phyloP scores from a whole-genome alignment of 1,139 yeast genomes.

The Tardiomyces depauwii region DNA sequence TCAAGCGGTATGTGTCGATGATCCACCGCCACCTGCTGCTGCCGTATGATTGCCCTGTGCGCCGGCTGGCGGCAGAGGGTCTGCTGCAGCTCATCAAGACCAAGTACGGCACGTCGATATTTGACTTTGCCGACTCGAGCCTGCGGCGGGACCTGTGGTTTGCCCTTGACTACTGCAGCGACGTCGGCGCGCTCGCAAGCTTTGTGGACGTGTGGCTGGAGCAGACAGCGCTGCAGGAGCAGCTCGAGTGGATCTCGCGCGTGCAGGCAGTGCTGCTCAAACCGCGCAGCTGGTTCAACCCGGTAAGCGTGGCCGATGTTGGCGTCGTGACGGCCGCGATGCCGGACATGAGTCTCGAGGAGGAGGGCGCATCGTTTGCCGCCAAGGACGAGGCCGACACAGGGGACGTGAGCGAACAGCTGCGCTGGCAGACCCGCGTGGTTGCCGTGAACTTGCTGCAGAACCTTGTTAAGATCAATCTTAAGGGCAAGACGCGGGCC shows the following conservation, averaged over 20 bases:
- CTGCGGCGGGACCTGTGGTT: slow-evolving; percentile 28
- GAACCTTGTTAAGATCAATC: slow-evolving; percentile 36
- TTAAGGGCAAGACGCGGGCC: slow-evolving; percentile 31
- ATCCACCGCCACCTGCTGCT: slow-evolving; percentile 22
- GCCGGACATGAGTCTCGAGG: slow-evolving; percentile 24
- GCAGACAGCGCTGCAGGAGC: slow-evolving; percentile 21
- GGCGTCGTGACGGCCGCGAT: slow-evolving; percentile 5
- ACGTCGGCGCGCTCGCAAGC: slow-evolving; percentile 16
- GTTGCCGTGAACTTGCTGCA: slow-evolving; percentile 50
- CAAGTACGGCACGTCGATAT: slow-evolving; percentile 21
- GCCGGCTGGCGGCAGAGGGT: slow-evolving; percentile 25
- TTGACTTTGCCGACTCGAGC: slow-evolving; percentile 20
- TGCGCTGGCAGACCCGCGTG: slow-evolving; percentile 58
- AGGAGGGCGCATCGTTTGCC: slow-evolving; percentile 36
- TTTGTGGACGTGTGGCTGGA: slow-evolving; percentile 27
- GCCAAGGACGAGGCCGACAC: slow-evolving; percentile 17
- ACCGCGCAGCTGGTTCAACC: slow-evolving; percentile 16
- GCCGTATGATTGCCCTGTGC: slow-evolving; percentile 24
- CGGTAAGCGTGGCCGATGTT: slow-evolving; percentile 5
- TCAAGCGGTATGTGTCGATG: neutral
- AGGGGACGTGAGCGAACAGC: slow-evolving; percentile 41
- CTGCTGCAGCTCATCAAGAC: slow-evolving; percentile 25
- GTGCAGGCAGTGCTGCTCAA: slow-evolving; percentile 25
- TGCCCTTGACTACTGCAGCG: slow-evolving; percentile 24
- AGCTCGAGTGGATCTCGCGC: slow-evolving; percentile 27